phyloP scores from a whole-genome alignment of 2,329 filamentous ascomycete species.

The Lojkania enalia region DNA sequence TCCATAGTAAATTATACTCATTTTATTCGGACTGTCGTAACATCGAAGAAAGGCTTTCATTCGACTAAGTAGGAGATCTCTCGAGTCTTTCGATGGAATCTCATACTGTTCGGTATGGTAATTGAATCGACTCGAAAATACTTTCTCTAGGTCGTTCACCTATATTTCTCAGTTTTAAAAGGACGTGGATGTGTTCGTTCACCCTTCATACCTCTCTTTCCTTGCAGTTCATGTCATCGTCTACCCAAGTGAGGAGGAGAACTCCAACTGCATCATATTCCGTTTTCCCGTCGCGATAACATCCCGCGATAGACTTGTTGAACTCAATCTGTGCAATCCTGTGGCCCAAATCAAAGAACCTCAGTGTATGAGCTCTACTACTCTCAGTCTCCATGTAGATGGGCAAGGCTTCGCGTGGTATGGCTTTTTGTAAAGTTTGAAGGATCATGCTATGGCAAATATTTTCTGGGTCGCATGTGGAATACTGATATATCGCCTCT shows the following conservation, averaged over 20 bases:
- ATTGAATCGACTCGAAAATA: slow-evolving; percentile 12
- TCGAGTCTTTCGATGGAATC: slow-evolving; percentile 12
- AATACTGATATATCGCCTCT: too few species aligned
- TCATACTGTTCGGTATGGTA: slow-evolving; percentile 15
- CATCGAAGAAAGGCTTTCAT: slow-evolving; percentile 10
- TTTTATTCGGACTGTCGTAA: slow-evolving; percentile 13
- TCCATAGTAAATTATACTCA: slow-evolving; percentile 23
- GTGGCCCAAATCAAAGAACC: slow-evolving; percentile 10
- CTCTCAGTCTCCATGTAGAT: too few species aligned
- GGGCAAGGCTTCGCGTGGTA: too few species aligned
- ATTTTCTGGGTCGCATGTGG: too few species aligned
- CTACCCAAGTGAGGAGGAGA: slow-evolving; percentile 15
- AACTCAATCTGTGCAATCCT: slow-evolving; percentile 12
- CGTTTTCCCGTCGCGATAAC: slow-evolving; percentile 16
- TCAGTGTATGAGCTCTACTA: too few species aligned
- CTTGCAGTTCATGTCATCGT: slow-evolving; percentile 15
- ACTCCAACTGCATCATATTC: slow-evolving; percentile 19
- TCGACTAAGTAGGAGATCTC: slow-evolving; percentile 3
- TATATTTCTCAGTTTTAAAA: not conserved
- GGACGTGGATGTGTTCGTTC: not conserved
- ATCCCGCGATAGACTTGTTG: slow-evolving; percentile 17
- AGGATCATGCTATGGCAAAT: too few species aligned
- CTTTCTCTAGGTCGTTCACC: slow-evolving; percentile 10
- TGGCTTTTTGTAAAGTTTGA: too few species aligned
- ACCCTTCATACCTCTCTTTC: slow-evolving; percentile 16